Conservation (phyloP, 345 rosid species). For the Eucalyptus brandiana region DNA sequence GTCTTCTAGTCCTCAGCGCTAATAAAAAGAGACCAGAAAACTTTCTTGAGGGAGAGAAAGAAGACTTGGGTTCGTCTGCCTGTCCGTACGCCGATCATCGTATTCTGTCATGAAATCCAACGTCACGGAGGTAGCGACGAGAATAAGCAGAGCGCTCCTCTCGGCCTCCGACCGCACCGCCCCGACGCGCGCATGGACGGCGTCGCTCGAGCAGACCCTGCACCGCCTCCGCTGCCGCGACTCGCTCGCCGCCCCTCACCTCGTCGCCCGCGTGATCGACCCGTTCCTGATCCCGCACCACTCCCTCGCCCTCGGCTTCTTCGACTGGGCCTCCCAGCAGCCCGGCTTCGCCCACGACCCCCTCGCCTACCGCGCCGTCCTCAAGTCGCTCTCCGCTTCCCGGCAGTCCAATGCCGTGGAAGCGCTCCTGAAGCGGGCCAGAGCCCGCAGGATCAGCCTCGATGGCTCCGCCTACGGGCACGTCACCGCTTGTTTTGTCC, state of each 20-base stretch:
- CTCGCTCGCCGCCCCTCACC: conserved; percentile 35
- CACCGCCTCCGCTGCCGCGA: conserved; percentile 40
- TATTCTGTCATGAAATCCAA: background rate
- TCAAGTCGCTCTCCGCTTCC: conserved; percentile 60
- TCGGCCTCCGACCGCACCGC: conserved; percentile 23
- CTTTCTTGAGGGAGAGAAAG: background rate
- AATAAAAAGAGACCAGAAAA: no score
- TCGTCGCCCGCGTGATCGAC: conserved; percentile 74
- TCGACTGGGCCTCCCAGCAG: conserved; percentile 89
- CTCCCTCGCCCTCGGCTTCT: conserved; percentile 82
- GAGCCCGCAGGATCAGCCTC: conserved; percentile 32
- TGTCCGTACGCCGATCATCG: background rate
- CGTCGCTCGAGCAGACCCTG: conserved; percentile 52
- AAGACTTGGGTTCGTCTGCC: background rate
- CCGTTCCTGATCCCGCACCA: conserved; percentile 53
- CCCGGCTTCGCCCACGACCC: conserved; percentile 67
- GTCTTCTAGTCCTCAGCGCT: background rate
- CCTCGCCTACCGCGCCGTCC: conserved; percentile 51
- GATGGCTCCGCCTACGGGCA: conserved; percentile 33
- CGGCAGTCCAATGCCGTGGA: conserved; percentile 52
- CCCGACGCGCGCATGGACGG: conserved; percentile 49
- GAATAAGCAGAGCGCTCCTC: conserved; percentile 55
- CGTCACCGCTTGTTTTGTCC: conserved; percentile 31
- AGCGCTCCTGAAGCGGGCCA: conserved; percentile 44
- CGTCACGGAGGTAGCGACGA: conserved; percentile 35